These are phyloP conservation scores for Ophiostoma ips DNA, from an alignment of 2,329 filamentous ascomycete species.

Conservation along the genomic window DNA sequence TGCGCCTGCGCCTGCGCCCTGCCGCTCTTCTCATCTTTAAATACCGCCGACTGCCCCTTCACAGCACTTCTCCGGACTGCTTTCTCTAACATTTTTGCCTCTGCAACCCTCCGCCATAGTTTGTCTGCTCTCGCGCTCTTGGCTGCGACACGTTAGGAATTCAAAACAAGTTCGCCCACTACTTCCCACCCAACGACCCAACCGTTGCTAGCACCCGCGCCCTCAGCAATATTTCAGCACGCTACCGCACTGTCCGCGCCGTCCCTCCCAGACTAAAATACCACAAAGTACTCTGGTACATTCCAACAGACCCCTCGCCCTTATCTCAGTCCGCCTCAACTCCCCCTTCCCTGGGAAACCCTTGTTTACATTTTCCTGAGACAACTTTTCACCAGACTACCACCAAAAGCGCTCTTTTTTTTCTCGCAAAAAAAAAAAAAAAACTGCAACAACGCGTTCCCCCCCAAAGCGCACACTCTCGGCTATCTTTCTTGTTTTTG, in stretches of 20 bases:
- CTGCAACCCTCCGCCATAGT: not conserved
- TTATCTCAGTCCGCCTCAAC: not conserved
- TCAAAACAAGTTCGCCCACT: not conserved
- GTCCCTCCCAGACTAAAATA: conserved; percentile 2
- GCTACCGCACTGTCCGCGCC: not conserved
- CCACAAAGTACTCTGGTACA: not conserved
- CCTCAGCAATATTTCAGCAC: not conserved
- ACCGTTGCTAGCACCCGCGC: not conserved
- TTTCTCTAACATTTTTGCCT: not conserved
- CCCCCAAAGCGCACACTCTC: not conserved
- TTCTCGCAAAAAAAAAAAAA: not conserved
- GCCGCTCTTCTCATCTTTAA: conserved; percentile 3
- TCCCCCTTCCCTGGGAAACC: not conserved
- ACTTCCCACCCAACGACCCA: not conserved
- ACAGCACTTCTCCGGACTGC: not conserved
- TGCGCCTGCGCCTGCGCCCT: not conserved
- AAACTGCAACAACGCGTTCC: not conserved
- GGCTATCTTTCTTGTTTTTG: not conserved
- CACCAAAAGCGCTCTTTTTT: not conserved
- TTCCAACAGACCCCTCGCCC: not conserved
- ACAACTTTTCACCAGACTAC: not conserved
- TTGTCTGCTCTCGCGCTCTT: not conserved
- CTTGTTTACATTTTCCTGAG: conserved; percentile 2
- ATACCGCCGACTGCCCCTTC: not conserved
- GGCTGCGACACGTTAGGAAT: not conserved